Evolutionary conservation across 805 yeast genomes (phyloP).

Genomic region (Yamadazyma insecticola): DNA sequence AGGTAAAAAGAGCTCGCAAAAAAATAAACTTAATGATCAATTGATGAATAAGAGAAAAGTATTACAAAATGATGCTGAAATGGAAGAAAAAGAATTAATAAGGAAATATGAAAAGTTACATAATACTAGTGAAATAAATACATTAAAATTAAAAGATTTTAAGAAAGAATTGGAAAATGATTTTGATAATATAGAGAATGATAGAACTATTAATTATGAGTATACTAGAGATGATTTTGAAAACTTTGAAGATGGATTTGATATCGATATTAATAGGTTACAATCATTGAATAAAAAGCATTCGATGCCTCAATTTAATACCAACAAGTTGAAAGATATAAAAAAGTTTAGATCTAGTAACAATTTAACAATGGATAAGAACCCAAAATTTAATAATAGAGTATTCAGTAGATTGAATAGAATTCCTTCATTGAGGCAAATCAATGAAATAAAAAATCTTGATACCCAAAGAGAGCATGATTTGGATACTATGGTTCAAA

Average conservation of each 20-base stretch:
- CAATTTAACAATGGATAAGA: constrained; percentile 1
- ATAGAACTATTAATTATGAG: constrained; percentile 31
- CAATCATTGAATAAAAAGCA: constrained; percentile 1
- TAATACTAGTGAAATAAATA: constrained; percentile 18
- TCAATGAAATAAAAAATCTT: constrained; percentile 16
- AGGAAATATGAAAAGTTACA: constrained; percentile 12
- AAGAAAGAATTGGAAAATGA: constrained; percentile 8
- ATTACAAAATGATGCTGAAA: constrained; percentile 27
- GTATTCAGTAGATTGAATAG: constrained; percentile 34
- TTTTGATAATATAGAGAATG: constrained; percentile 22
- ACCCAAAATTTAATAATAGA: constrained; percentile 28
- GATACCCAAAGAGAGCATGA: too few relatives aligned
- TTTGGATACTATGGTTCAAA: constrained; percentile 12
- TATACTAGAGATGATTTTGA: constrained; percentile 35
- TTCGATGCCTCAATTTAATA: constrained; percentile 3
- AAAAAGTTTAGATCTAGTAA: constrained; percentile 17
- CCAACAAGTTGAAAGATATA: constrained; percentile 2
- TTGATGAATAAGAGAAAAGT: constrained; percentile 18
- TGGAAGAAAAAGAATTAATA: constrained; percentile 28
- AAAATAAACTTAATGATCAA: constrained; percentile 18
- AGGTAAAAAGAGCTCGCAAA: too few relatives aligned
- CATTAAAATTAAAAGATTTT: constrained; percentile 28
- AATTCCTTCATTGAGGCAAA: constrained; percentile 42
- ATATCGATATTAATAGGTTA: constrained; percentile 6
- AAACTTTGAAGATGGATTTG: constrained; percentile 35